Evolutionary conservation across 148 eudicot species (phyloP).

Genomic region (Silene uniflora): DNA sequence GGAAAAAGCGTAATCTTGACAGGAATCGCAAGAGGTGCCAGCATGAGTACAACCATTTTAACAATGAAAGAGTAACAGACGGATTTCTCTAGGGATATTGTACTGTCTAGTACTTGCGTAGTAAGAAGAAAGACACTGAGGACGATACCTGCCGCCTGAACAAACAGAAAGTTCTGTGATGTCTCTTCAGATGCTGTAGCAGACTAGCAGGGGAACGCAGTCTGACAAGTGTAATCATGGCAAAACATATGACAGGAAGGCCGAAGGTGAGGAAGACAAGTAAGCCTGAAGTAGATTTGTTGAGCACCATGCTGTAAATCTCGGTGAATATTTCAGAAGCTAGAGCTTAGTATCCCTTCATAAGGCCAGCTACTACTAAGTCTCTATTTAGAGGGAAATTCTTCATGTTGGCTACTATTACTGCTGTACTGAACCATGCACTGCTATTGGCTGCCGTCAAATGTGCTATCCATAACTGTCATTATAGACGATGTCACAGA

Average conservation of each 20-base stretch:
- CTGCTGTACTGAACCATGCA: too few species aligned
- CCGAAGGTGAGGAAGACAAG: slow-evolving; percentile 62
- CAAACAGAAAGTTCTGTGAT: slow-evolving; percentile 66
- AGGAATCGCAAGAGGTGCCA: slow-evolving; percentile 86
- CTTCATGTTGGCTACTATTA: slow-evolving; percentile 85
- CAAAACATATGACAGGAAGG: slow-evolving; percentile 60
- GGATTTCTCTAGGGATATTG: slow-evolving; percentile 32
- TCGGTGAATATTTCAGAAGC: slow-evolving; percentile 87
- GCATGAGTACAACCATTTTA: slow-evolving; percentile 58
- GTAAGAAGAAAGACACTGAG: slow-evolving; percentile 69
- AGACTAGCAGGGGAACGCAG: slow-evolving; percentile 80
- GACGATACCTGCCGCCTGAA: slow-evolving; percentile 55
- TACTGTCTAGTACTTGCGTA: slow-evolving; percentile 45
- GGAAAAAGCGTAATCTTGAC: slow-evolving; percentile 85
- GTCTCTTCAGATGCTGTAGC: slow-evolving; percentile 62
- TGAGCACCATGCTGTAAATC: slow-evolving; percentile 52
- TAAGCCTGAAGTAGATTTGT: slow-evolving; percentile 53
- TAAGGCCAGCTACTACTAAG: slow-evolving; percentile 83
- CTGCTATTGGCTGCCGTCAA: too few species aligned
- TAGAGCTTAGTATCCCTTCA: slow-evolving; percentile 77
- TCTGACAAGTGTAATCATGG: slow-evolving; percentile 69
- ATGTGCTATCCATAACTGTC: slow-evolving; percentile 74
- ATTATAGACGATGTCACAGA: neutral
- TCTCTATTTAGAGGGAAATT: slow-evolving; percentile 93
- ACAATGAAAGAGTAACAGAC: slow-evolving; percentile 50